Evolutionary conservation across 2,329 filamentous ascomycete species (phyloP).

Genomic region (Daldinia sp.): DNA sequence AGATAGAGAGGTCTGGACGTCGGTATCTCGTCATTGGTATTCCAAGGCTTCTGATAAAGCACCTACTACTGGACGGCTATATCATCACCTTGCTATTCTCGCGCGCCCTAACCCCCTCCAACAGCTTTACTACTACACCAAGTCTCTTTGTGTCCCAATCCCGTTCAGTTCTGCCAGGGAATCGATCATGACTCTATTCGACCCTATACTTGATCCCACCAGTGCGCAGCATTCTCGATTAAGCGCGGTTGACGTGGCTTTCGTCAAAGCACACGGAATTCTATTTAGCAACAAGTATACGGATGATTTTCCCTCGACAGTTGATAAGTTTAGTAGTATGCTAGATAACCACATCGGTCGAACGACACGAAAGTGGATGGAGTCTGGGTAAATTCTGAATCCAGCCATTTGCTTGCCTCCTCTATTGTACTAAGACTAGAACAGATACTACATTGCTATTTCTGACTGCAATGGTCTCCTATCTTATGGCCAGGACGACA

Average conservation of each 20-base stretch:
- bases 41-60: slow-evolving; percentile 79
- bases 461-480: slow-evolving; percentile 62
- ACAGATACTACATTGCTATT: slow-evolving; percentile 62
- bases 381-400: slow-evolving; percentile 48
- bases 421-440: slow-evolving; percentile 44
- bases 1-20: slow-evolving; percentile 82
- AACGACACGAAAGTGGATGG: slow-evolving; percentile 60
- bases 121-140: slow-evolving; percentile 77
- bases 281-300: slow-evolving; percentile 63
- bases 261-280: slow-evolving; percentile 70
- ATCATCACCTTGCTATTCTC: slow-evolving; percentile 87
- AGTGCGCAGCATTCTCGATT: slow-evolving; percentile 48
- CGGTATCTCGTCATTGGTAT: slow-evolving; percentile 85
- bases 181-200: slow-evolving; percentile 74
- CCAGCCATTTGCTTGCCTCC: background rate
- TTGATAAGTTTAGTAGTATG: slow-evolving; percentile 58
- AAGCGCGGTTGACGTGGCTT: slow-evolving; percentile 62
- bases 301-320: slow-evolving; percentile 56
- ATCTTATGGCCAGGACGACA: slow-evolving; percentile 61
- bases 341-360: slow-evolving; percentile 66
- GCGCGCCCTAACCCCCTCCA: slow-evolving; percentile 73
- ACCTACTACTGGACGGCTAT: slow-evolving; percentile 78
- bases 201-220: slow-evolving; percentile 57
- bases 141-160: slow-evolving; percentile 72
- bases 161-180: slow-evolving; percentile 74